Evolutionary conservation across 257 asterid genomes (phyloP), one percentile per base, ranked within the genome.

Genomic region (Perilla frutescens): DNA sequence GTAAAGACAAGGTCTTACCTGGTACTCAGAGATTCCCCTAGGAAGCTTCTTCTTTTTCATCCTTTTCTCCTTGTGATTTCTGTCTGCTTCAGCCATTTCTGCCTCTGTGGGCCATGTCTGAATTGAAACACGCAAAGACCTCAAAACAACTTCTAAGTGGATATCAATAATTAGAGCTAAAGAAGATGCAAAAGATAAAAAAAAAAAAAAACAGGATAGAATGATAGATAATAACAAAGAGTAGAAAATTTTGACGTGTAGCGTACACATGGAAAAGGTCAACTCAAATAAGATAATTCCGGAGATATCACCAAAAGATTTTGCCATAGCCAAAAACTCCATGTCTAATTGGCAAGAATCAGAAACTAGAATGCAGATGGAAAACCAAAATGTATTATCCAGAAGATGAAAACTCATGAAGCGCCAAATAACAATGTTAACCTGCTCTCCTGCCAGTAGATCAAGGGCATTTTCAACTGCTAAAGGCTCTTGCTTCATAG

Each of bases 21-120:
- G 98, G 77, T 95, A 95, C 31, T 95, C 99, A 75, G 98, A 92
- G 57, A 88, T 89, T 72, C 98, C 98, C 79, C 54, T 79, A 57
- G 97, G 97, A 72, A 88, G 88, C 70, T 68, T 83, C 83, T 79
- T 95, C 85, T 71, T 86, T 77, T 85, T 89, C 78, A 77, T 84
- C 82, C 73, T 88, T 83, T 80, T 86, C 70, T 84, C 85, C 75
- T 84, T 75, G n/a, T 68, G 84, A 47, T 68, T 56, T 80, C 62
- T 82, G 67, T 87, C 96, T 12, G 98, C 98, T 81, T 95, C 97
- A 73, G 89, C 94, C 96, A 92, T 90, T 82, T 95, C 99, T 70
- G 86, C 97, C 81, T 89, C 97, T 12, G 99, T 92, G 3, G 99
- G 99, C 97, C 96, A 95, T 58, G 98, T 95, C 99, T 95, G 86